Percentiles rank a stretch among this genome's conserved stretches.
Conservation (phyloP, 176 grass and related monocot genomes). For the Oryza punctata region DNA sequence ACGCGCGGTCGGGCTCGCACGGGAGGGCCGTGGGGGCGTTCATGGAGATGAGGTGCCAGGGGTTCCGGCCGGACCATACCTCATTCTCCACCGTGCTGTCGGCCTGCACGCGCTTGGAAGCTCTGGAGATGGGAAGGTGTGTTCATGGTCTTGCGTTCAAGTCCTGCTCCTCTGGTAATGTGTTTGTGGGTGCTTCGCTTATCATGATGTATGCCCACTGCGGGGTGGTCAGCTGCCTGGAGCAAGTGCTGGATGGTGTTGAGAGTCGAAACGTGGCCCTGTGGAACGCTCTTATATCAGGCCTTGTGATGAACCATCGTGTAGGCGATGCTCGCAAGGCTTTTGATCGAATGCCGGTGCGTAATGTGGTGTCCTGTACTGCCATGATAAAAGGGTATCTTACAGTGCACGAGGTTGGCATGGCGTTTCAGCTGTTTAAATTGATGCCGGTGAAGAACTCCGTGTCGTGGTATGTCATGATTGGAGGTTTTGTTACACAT, state of each 20-base stretch:
- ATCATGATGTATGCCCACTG: constrained; percentile 64
- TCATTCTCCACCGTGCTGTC: constrained; percentile 53
- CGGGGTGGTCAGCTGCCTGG: constrained; percentile 27
- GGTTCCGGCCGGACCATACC: constrained; percentile 38
- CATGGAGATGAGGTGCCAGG: constrained; percentile 10
- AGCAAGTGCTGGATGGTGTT: constrained; percentile 27
- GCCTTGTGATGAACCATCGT: constrained; percentile 47
- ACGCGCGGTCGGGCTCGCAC: constrained; percentile 24
- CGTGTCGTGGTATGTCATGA: constrained; percentile 69
- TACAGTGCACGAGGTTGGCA: constrained; percentile 19
- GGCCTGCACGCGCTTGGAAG: constrained; percentile 35
- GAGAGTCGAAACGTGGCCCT: constrained; percentile 40
- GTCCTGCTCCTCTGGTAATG: constrained; percentile 13
- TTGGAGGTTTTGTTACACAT: constrained; percentile 55
- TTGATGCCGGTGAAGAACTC: constrained; percentile 65
- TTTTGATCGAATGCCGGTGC: constrained; percentile 49
- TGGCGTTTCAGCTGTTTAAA: constrained; percentile 53
- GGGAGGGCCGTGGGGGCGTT: constrained; percentile 2
- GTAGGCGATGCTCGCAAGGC: constrained; percentile 48
- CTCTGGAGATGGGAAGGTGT: constrained; percentile 44
- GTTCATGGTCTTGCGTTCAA: constrained; percentile 54
- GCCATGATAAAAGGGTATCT: constrained; percentile 62
- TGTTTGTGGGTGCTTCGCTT: constrained; percentile 68
- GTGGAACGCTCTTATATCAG: constrained; percentile 67
- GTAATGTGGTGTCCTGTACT: constrained; percentile 75